Evolutionary conservation across 2,329 filamentous ascomycete genomes (phyloP), one percentile per base, ranked within the genome.

Genomic region (Leptodontidium sp.): DNA sequence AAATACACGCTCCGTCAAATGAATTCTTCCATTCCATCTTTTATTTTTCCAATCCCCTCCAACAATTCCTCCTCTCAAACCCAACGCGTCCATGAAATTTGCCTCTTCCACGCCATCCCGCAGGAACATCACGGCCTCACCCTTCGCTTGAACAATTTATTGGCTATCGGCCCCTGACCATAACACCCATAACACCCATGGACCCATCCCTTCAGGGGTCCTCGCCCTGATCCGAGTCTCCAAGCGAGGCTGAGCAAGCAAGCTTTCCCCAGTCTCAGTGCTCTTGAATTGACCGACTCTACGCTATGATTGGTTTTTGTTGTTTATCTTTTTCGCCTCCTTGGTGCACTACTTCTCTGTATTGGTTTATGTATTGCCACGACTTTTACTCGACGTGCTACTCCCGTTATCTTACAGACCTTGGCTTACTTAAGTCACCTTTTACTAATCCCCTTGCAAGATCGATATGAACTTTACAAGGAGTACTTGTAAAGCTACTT

Each of bases 161-260:
- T 70, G 61, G 68, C 58, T 40, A 40, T 52, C 15, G 47, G 62
- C 65, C 65, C 70, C 63, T 69, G 65, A 65, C 57, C n/a, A 47
- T 14, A 35, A 40, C 64, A 45, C 26, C 17, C 47, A 12, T 11
- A 40, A 32, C 8, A 35, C 29, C 29, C 29, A 32, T 32, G 29
- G 29, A 32, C 12, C 15, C 35, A 38, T 40, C 32, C 21, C 12
- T 45, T 38, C 29, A 32, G 38, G 65, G 40, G 17, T 21, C 40
- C 7, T 61, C 26, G 38, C 38, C 38, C 38, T 40, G 38, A 12
- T 12, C 11, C 11, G 9, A 11, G 38, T 11, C 9, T 12, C 5
- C 61, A 55, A 40, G 29, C 49, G 62, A 62, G 35, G 45, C 26
- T 43, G 45, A 61, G 57, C 21, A 7, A 65, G 61, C 69, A 63